Conservation (phyloP, 2,329 filamentous ascomycete species). For the Pseudogymnoascus sp. region DNA sequence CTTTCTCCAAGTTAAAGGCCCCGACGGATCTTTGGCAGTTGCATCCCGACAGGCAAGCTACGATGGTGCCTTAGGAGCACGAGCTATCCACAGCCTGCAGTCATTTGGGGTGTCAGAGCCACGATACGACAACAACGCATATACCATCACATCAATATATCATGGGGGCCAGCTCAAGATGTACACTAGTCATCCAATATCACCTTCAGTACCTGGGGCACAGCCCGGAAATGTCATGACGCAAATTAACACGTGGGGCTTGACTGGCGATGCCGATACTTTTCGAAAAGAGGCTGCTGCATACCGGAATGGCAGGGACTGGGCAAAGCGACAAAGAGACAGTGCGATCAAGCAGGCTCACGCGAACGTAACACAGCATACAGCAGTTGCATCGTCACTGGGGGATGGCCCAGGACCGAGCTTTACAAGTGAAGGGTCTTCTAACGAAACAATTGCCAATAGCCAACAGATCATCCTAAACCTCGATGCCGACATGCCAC, state of each 20-base stretch:
- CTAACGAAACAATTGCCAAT: no score
- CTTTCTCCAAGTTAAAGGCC: constrained; percentile 34
- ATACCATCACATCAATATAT: constrained; percentile 32
- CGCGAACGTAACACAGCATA: no score
- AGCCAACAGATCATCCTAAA: no score
- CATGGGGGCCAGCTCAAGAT: constrained; percentile 30
- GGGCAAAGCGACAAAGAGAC: constrained; percentile 31
- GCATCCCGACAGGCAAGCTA: constrained; percentile 30
- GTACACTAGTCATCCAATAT: constrained; percentile 29
- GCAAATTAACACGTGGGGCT: constrained; percentile 21
- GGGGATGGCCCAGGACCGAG: no score
- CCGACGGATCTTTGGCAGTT: constrained; percentile 25
- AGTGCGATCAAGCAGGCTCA: constrained; percentile 24
- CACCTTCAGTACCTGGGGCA: constrained; percentile 17
- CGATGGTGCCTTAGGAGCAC: constrained; percentile 30
- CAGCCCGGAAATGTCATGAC: constrained; percentile 36
- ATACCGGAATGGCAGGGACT: constrained; percentile 34
- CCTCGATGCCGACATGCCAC: no score
- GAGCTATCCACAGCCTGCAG: constrained; percentile 31
- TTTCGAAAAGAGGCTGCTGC: constrained; percentile 31
- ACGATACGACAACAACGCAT: constrained; percentile 31
- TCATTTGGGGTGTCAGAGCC: constrained; percentile 26
- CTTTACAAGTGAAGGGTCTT: no score
- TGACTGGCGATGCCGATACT: constrained; percentile 24
- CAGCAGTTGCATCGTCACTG: no score